Conservation (phyloP, 495 filamentous ascomycete species). For the Hypoxylon crocopeplum region DNA sequence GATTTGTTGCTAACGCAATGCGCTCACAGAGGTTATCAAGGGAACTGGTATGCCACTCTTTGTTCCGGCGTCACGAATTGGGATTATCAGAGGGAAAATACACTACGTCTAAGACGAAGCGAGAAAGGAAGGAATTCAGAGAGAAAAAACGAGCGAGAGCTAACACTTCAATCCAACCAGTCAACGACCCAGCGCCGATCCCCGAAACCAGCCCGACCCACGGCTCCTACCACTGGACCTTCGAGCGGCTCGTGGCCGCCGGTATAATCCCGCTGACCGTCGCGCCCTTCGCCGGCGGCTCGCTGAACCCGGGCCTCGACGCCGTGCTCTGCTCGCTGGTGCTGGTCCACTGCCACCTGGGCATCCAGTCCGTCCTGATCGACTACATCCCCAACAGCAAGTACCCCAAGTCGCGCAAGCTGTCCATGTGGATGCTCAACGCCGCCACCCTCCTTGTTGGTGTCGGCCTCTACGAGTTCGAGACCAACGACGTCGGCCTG, state of each 20-base stretch:
- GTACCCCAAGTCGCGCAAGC: conserved; percentile 68
- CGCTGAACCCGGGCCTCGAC: conserved; percentile 87
- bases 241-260: conserved; percentile 82
- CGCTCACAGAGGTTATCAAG: conserved; percentile 69
- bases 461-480: conserved; percentile 94
- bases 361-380: conserved; percentile 86
- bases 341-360: conserved; percentile 91
- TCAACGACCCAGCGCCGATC: conserved; percentile 86
- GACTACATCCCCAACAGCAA: conserved; percentile 85
- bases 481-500: conserved; percentile 98
- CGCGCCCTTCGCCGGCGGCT: conserved; percentile 89
- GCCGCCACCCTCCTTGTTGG: conserved; percentile 79
- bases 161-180: conserved; percentile 57
- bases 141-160: too few relatives aligned
- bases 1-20: conserved; percentile 42
- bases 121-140: too few relatives aligned
- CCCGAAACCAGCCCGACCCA: conserved; percentile 73
- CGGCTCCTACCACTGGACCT: conserved; percentile 98
- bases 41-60: conserved; percentile 72
- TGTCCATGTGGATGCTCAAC: conserved; percentile 79
- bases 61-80: not conserved
- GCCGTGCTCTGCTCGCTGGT: conserved; percentile 82
- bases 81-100: too few relatives aligned
- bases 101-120: too few relatives aligned
- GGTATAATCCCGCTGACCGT: conserved; percentile 85